phyloP scores from a whole-genome alignment of 2,329 filamentous ascomycete genomes.

The Trichocomaceae sp. region DNA sequence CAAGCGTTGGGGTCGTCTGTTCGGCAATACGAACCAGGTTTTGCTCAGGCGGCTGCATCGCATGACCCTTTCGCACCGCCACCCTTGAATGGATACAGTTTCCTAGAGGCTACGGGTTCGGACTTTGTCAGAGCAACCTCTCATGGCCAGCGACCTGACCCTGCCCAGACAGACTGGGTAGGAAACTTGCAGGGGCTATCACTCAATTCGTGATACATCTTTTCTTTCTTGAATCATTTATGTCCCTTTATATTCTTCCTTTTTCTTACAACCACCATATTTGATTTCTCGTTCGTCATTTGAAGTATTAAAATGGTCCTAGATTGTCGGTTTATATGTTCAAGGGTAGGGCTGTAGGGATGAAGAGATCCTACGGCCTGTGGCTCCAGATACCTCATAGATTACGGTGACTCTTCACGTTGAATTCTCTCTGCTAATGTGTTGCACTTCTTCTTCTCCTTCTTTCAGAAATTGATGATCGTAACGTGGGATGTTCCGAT shows the following conservation, averaged over 20 bases:
- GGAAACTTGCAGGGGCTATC: conserved; percentile 64
- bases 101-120: conserved; percentile 12
- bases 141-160: conserved; percentile 22
- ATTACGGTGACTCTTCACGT: conserved; percentile 20
- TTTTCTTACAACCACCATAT: neutral
- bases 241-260: neutral
- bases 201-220: conserved; percentile 50
- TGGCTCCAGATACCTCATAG: conserved; percentile 28
- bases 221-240: neutral
- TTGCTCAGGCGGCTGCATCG: conserved; percentile 21
- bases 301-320: conserved; percentile 7
- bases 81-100: conserved; percentile 32
- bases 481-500: neutral
- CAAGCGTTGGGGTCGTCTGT: conserved; percentile 28
- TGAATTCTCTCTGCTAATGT: conserved; percentile 14
- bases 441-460: too few species aligned
- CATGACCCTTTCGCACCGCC: conserved; percentile 34
- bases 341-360: conserved; percentile 22
- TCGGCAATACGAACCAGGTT: conserved; percentile 29
- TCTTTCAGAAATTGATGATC: neutral
- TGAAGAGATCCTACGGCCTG: conserved; percentile 21
- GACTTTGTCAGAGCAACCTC: conserved; percentile 7
- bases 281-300: neutral
- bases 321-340: conserved; percentile 20
- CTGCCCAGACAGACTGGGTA: conserved; percentile 51